Conservation (phyloP, 306 rosid species). For the Canavalia gladiata region DNA sequence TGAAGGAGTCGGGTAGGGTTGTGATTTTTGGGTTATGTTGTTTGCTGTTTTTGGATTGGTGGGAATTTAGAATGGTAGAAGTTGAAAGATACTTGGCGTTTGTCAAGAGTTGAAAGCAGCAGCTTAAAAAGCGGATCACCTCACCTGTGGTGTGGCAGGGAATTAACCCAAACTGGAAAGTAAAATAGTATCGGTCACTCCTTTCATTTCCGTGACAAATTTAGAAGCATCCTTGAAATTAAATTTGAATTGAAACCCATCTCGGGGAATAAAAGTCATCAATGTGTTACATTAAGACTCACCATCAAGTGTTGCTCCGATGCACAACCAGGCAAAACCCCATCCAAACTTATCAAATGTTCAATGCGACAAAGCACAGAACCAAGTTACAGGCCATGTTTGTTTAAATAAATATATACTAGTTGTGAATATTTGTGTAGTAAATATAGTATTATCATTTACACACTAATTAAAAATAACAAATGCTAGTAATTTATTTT, state of each 20-base stretch:
- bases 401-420: neutral
- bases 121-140: conserved; percentile 14
- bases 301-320: neutral
- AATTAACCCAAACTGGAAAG: conserved; percentile 3
- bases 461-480: neutral
- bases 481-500: neutral
- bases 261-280: neutral
- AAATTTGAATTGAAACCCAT: too few relatives aligned
- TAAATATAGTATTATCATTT: neutral
- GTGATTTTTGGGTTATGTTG: conserved; percentile 25
- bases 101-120: conserved; percentile 11
- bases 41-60: conserved; percentile 11
- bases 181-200: neutral
- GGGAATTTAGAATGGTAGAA: conserved; percentile 4
- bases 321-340: neutral
- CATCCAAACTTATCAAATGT: neutral
- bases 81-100: conserved; percentile 38
- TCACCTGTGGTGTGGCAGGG: neutral
- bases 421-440: neutral
- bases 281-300: neutral
- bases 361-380: neutral
- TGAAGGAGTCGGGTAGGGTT: neutral
- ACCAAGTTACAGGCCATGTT: neutral
- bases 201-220: neutral
- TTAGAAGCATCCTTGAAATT: neutral